Base-by-base conservation (phyloP, 108 stramenopile genomes). In the Aurantiochytrium sp. region DNA sequence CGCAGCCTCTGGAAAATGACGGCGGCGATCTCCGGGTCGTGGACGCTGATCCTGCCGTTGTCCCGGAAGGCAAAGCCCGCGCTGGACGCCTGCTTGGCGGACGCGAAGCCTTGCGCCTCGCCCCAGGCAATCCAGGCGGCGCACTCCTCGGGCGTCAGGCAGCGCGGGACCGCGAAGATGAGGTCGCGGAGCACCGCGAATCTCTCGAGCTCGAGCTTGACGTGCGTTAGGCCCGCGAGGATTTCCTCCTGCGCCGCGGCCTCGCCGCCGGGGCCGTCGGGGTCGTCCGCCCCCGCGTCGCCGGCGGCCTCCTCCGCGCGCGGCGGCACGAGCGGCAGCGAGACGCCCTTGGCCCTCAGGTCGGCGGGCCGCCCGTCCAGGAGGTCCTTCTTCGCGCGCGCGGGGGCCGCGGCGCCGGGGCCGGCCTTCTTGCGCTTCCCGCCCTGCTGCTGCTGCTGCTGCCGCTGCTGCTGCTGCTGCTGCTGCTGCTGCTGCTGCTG, bases 21-120 rank as follows among this genome's bases (percentile, higher is more conserved):
- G 55, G 81, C 87, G 24, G 88, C 81, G 19, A 91, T 55, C 6
- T 52, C 50, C 4, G 45, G 89, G 68, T 39, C 69, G 81, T 85
- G 90, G 48, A 91, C 87, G 69, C 50, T 87, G 45, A 87, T 91
- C 53, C 88, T 88, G 36, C 88, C 93, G 54, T 89, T 96, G 87
- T 96, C 95, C 48, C 96, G 91, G 86, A 96, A 94, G 34, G 96
- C 96, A 8, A 94, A 90, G 81, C 87, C 95, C 6, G 88, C 88
- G 10, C 94, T 95, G 39, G 92, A 92, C 3, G 92, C 93, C 85
- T 95, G 95, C 15, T 89, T 85, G 53, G 93, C 94, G 37, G 69
- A 55, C 45, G 93, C 93, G 85, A 94, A 94, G 37, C 88, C 90
- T 21, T 41, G 31, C 17, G 87, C 68, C 86, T 96, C 96, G 55